Base-by-base conservation (phyloP, 1,139 yeast genomes). In the Taphrina confusa region DNA sequence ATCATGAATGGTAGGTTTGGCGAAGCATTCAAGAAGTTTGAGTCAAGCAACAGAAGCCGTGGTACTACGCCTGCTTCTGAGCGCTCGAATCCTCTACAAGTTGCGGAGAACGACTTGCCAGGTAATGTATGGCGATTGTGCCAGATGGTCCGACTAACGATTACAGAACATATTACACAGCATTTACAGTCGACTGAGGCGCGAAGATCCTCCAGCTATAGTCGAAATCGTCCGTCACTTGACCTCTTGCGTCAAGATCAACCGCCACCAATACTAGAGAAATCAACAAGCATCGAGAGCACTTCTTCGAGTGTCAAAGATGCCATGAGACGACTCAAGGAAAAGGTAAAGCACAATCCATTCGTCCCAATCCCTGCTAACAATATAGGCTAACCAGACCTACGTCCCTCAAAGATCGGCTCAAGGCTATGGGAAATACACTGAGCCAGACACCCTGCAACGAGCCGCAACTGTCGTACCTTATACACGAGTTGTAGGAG, bases 11-110 rank as follows among this genome's bases (percentile, higher is more conserved):
- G 66, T 16, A 66, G 66, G 40, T 65, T 66, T 46, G 65, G 66
- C 33, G 67, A 66, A 9, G 66, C 67, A 1, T 63, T 66, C 39
- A 57, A 61, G 44, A 62, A 61, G 42, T 65, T 65, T 36, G 67
- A 65, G 23, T 22, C 58, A 3, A 33, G 51, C 18, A 36, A 23
- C 12, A 33, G 34, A 27, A 42, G 27, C 30, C 31, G 22, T 6
- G 44, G 42, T 20, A 22, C 51, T 5, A 25, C 51, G 33, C 58
- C 49, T 23, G 31, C 36, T 9, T 12, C 36, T 6, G 51, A 54
- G 34, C 52, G 42, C 12, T 33, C 39, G 16, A 47, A 47, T 34
- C 58, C 58, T 18, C 45, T 54, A n/a, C 39, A 14, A 6, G 58
- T 54, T 4, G 51, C 39, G 9, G 58, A 54, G 34, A 44, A 54